Evolutionary conservation across 306 rosid genomes (phyloP), one percentile per base, ranked within the genome.

Genomic region (Cucurbita pepo): DNA sequence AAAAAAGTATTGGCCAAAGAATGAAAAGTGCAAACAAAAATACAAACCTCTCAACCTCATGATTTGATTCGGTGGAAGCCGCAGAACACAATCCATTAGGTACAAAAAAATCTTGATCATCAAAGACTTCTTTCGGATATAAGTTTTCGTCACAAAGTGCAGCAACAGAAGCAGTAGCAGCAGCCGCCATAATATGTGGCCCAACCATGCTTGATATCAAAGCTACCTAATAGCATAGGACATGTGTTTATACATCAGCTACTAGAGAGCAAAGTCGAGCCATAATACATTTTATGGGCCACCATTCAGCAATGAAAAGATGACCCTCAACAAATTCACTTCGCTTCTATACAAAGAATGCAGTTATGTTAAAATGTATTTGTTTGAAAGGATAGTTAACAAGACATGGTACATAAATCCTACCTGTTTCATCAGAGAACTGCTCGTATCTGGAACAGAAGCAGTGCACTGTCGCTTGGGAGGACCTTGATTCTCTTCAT

Each of bases 361-460:
- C 11, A 45, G 73, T 47, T 63, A 6, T 7, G 6, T 30, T n/a
- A 63, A 18, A 7, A 67, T 44, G n/a, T 21, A 44, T 65, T 44
- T 18, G 72, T 44, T 43, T 5, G 47, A 18, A 64, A 18, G 71
- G n/a, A 41, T n/a, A 5, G 11, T 5, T 65, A 44, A 38, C 7
- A 21, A 66, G 10, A 66, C 56, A 13, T 30, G 36, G 4, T 50
- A 37, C 60, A 43, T 73, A 30, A 40, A 55, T 71, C 63, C 50
- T 66, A 89, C 98, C 95, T 87, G 96, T 75, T 82, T 81, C 90
- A 94, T 83, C n/a, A 94, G 85, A 22, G 90, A 89, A 76, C 92
- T 78, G 77, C 89, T 83, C 61, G 86, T 76, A 83, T 85, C 85
- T 8, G 89, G 82, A 55, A 86, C 77, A 56, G 87, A 56, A 47